Evolutionary conservation across 306 rosid species (phyloP), one percentile per base, ranked within the genome.

Genomic region (Cucumis hystrix): DNA sequence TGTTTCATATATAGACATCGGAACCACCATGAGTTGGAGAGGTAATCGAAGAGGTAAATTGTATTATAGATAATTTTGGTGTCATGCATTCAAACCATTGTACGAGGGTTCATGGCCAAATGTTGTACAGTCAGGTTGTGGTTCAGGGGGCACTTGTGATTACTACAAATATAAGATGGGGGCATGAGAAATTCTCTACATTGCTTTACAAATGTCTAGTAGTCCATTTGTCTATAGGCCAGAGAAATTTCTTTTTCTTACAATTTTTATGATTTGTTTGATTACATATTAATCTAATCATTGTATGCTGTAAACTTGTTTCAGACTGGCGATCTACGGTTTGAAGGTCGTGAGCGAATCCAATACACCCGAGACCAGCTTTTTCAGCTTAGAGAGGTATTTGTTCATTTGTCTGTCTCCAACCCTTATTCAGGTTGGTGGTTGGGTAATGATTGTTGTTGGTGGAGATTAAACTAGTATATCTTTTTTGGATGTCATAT

Each of bases 311-410:
- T 52, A 3, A 28, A 55, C 6, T 30, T 70, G 61, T 80, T 7
- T 75, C 35, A 85, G 85, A 66, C 65, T 51, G 88, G 83, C 28
- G 83, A 82, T 60, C 65, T 73, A 66, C 80, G 77, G 68, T 84
- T 84, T 66, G 85, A 85, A 82, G 88, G 81, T 30, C 83, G 58
- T 40, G 85, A 80, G 69, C 80, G 64, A 39, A 81, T 79, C 43
- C 77, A 67, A 54, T 85, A 85, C 72, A 82, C 78, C 52, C 82
- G 82, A 77, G 85, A 85, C 72, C 83, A 79, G 78, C 78, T 85
- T 52, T 45, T 82, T 78, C 83, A 82, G 51, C 78, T 79, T 40
- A 82, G 83, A 25, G 85, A 82, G 83, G 85, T 82, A 79, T 47
- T 77, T 28, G 25, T 54, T 52, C 63, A 33, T 28, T 17, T 73